These are phyloP conservation scores for Jaminaea rosea DNA, from an alignment of 1,284 basidiomycete genomes.

Conservation along the genomic window DNA sequence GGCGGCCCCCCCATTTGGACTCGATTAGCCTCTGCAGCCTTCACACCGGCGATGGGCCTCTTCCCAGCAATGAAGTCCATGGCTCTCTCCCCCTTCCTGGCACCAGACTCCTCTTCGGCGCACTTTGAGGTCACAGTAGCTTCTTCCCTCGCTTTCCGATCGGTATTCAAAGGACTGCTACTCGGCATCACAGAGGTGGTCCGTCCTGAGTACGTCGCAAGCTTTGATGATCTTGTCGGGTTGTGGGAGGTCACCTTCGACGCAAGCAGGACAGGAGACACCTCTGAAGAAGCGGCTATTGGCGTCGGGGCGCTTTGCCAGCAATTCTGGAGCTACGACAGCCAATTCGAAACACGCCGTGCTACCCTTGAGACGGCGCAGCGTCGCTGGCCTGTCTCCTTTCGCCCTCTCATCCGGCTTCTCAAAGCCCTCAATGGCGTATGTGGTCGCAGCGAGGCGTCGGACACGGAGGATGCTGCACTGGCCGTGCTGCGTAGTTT, in stretches of 20 bases:
- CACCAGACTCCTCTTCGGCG: constrained; percentile 14
- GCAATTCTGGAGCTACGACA: constrained; percentile 69
- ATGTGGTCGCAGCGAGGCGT: constrained; percentile 1
- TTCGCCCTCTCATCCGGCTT: constrained; percentile 63
- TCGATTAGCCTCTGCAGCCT: constrained; percentile 44
- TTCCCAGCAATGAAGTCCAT: constrained; percentile 37
- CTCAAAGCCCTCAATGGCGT: constrained; percentile 64
- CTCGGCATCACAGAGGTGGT: constrained; percentile 65
- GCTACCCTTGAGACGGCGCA: constrained; percentile 70
- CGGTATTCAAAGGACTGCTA: constrained; percentile 63
- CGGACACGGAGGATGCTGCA: constrained; percentile 9
- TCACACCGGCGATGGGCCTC: constrained; percentile 37
- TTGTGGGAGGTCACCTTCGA: constrained; percentile 74
- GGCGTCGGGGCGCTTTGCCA: constrained; percentile 64
- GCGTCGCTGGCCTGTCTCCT: constrained; percentile 69
- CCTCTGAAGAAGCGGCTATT: constrained; percentile 40
- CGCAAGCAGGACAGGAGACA: constrained; percentile 29
- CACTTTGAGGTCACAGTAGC: constrained; percentile 59
- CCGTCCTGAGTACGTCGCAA: constrained; percentile 55
- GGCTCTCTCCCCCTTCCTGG: constrained; percentile 40
- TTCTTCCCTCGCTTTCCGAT: constrained; percentile 70
- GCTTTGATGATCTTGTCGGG: constrained; percentile 61
- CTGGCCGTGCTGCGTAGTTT: constrained; percentile 62
- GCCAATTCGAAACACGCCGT: constrained; percentile 53
- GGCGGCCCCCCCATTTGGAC: constrained; percentile 43